Percentiles rank a stretch among this genome's conserved stretches.
These are phyloP conservation scores for Saccharomyces hybrid DNA, from an alignment of 1,139 yeast species.

Conservation along the genomic window DNA sequence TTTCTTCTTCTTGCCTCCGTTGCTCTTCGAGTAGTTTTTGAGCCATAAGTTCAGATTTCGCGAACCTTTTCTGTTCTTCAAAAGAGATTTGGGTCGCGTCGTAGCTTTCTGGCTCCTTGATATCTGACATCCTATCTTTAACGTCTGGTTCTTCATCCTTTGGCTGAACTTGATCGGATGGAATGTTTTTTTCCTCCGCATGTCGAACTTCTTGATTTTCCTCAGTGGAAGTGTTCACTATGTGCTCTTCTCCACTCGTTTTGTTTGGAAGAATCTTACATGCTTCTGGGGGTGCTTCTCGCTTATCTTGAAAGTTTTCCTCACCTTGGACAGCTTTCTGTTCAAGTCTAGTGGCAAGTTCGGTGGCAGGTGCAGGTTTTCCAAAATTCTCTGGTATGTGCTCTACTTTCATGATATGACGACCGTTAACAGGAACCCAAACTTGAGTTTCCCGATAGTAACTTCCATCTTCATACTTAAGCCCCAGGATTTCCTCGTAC, in stretches of 20 bases:
- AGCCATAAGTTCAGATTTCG: slow-evolving; percentile 22
- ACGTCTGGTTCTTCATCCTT: background rate
- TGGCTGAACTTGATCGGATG: background rate
- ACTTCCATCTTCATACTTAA: slow-evolving; percentile 23
- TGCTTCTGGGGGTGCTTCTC: background rate
- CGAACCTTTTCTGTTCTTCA: slow-evolving; percentile 10
- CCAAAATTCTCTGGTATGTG: background rate
- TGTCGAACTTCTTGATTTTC: background rate
- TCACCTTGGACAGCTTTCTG: background rate
- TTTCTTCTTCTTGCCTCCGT: slow-evolving; percentile 14
- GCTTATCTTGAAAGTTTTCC: background rate
- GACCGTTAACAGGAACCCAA: slow-evolving; percentile 21
- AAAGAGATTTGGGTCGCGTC: background rate
- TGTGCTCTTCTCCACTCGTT: background rate
- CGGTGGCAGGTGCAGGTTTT: background rate
- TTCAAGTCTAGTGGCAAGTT: background rate
- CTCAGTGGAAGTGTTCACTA: background rate
- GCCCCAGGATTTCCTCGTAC: slow-evolving; percentile 23
- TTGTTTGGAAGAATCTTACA: background rate
- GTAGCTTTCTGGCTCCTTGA: background rate
- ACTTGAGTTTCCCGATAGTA: slow-evolving; percentile 25
- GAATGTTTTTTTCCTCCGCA: background rate
- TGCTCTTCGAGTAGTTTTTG: slow-evolving; percentile 20
- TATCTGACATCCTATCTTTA: background rate
- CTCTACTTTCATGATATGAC: slow-evolving; percentile 4